Base-by-base conservation (phyloP, 2,329 filamentous ascomycete genomes). In the Coniochaeta prunicola region DNA sequence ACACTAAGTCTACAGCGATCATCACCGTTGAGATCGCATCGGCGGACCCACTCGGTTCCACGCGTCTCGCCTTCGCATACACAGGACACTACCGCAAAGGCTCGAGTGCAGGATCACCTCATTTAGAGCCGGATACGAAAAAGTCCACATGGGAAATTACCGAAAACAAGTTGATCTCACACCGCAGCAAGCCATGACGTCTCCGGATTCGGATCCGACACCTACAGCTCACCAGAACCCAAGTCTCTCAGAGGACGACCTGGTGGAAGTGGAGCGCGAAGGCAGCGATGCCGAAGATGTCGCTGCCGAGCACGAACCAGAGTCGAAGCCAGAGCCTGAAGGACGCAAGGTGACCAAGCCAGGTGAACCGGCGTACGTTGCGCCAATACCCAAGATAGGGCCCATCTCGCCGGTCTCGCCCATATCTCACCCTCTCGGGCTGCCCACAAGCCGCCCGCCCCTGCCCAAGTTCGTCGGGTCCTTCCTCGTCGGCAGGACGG, bases 401-500 rank as follows among this genome's bases (percentile, higher is more conserved):
- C 59, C 59, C 36, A 67, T 71, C 17, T 58, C 71, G 2, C 73
- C 74, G 10, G 68, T 80, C 26, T 64, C 69, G n/a, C 64, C 65
- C 13, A 28, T 55, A 15, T 38, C 33, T 33, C 33, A 28, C 33
- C 33, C 33, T 3, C 9, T 42, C 19, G 67, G 68, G 40, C 68
- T 54, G 63, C 67, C 48, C 56, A 58, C 53, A 61, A 73, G 60
- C 67, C 74, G 54, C 38, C 69, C 53, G 59, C 58, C 63, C 2
- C 60, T 72, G 3, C 65, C 69, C 1, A 57, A 65, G 8, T 64
- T 61, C 15, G 57, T 68, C n/a, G 70, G 67, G 31, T 60, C 63
- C 9, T 65, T 66, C 19, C 74, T 83, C 24, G 73, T 75, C 53
- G 80, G 78, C 45, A 77, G 77, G 62, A 72, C 66, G 40, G 73